A percentile compares a stretch with the other conserved stretches of the same genome.
Evolutionary conservation across 768 basidiomycete species (phyloP).

Genomic region (Trichaptum fuscoviolaceum): DNA sequence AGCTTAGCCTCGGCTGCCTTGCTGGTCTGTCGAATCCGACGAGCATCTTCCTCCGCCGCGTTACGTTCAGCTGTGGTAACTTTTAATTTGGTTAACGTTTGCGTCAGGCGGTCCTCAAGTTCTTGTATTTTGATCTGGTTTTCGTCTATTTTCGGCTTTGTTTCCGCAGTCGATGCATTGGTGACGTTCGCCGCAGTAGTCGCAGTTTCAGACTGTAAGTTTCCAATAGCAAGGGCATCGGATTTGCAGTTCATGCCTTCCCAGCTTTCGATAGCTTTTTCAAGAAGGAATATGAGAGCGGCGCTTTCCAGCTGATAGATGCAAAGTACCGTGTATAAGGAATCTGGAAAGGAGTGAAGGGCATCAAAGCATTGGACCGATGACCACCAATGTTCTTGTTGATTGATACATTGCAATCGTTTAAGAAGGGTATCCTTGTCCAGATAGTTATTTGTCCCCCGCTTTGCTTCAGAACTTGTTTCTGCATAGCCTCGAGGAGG

Average conservation of each 20-base stretch:
- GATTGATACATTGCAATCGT: not conserved
- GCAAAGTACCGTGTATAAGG: not conserved
- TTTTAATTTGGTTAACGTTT: too few relatives aligned
- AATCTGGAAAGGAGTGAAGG: not conserved
- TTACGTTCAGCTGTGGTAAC: too few relatives aligned
- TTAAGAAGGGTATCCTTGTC: not conserved
- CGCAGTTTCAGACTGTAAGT: not conserved
- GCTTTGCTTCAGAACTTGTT: too few relatives aligned
- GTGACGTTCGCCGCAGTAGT: not conserved
- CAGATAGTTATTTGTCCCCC: not conserved
- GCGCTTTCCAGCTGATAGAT: not conserved
- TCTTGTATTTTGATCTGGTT: not conserved
- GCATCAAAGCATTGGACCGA: not conserved
- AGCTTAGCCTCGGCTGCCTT: too few relatives aligned
- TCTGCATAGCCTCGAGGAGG: too few relatives aligned
- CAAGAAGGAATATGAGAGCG: not conserved
- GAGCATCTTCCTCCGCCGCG: too few relatives aligned
- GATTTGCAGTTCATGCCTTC: not conserved
- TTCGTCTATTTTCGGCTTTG: not conserved
- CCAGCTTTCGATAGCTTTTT: not conserved
- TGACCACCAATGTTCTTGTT: not conserved
- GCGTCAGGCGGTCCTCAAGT: not conserved
- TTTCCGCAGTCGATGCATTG: not conserved
- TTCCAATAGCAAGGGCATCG: not conserved
- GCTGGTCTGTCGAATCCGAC: too few relatives aligned